Percentiles rank a stretch among this genome's conserved stretches.
Conservation (phyloP, 2,329 filamentous ascomycete species). For the Periconia sp. region DNA sequence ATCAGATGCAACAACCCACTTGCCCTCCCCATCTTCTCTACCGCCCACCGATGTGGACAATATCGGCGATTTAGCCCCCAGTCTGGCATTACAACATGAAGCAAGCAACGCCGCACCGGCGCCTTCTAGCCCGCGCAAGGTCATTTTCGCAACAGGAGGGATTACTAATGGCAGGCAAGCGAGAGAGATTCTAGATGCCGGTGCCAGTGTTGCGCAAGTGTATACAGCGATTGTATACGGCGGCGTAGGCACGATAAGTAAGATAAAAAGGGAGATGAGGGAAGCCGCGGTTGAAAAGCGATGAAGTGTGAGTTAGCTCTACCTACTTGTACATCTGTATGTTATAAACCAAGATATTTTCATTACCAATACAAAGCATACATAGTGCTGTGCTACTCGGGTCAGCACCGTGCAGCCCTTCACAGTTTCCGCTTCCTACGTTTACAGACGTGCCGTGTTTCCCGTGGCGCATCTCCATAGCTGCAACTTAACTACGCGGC, state of each 20-base stretch:
- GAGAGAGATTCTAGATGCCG: constrained; percentile 77
- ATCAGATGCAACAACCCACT: constrained; percentile 16
- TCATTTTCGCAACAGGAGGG: constrained; percentile 91
- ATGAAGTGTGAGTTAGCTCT: background rate
- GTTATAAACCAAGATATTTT: background rate
- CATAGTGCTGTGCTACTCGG: background rate
- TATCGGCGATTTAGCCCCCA: constrained; percentile 31
- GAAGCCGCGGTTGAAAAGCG: constrained; percentile 33
- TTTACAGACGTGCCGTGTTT: background rate
- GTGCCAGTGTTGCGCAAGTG: constrained; percentile 86
- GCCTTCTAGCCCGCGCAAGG: constrained; percentile 57
- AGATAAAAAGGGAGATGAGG: constrained; percentile 55
- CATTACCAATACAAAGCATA: background rate
- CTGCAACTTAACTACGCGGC: no score
- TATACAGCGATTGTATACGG: constrained; percentile 77
- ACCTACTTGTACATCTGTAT: background rate
- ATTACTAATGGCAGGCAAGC: constrained; percentile 89
- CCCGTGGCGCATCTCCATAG: background rate
- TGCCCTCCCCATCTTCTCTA: constrained; percentile 19
- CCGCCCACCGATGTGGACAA: constrained; percentile 33
- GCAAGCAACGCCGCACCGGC: constrained; percentile 27
- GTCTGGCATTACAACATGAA: constrained; percentile 17
- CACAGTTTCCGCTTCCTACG: no score
- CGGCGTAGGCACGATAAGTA: constrained; percentile 61
- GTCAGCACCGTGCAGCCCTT: no score